Evolutionary conservation across 2,329 filamentous ascomycete genomes (phyloP), one percentile per base, ranked within the genome.

Genomic region (Aspergillus sp.): DNA sequence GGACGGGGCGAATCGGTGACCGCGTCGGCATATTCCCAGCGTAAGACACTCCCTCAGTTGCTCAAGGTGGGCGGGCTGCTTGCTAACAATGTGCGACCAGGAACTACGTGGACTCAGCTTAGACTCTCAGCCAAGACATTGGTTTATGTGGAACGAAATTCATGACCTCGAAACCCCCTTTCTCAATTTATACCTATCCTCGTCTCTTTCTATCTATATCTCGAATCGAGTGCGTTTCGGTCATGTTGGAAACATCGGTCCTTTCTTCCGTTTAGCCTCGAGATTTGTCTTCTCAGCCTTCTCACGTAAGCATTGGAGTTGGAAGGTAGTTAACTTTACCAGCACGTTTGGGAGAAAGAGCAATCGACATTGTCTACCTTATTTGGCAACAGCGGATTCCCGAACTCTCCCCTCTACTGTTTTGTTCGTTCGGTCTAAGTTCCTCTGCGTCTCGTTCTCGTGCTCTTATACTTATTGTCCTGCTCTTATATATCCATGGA

Each of bases 11-110:
- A 76, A 87, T 97, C 69, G 93, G 93, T 30, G 84, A 86, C 64
- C 84, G 87, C 66, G 90, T 93, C 55, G 95, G 95, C 39, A 96
- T 97, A 64, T 99, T 99, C 77, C 95, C 95, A 0, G 95, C 90
- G 83, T 85, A 77, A 63, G 79, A 37, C 9, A 50, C 48, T 27
- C 22, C 46, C 33, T n/a, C 33, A 19, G n/a, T n/a, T 48, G 20
- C 6, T 46, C 13, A 24, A 15, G 39, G 44, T 19, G n/a, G n/a
- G 22, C 17, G 27, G 37, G 40, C 22, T 24, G 39, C 24, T 54
- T 54, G 47, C 64, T 65, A 61, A 65, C 22, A 12, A 33, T 24
- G 52, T 15, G 22, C 30, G 5, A 24, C 12, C 58, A 73, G 72
- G 55, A 77, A 76, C 63, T 75, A 75, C 54, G 71, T 75, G 20